phyloP scores from a whole-genome alignment of 2,329 filamentous ascomycete genomes.

The Monilinia vaccinii-corymbosi region DNA sequence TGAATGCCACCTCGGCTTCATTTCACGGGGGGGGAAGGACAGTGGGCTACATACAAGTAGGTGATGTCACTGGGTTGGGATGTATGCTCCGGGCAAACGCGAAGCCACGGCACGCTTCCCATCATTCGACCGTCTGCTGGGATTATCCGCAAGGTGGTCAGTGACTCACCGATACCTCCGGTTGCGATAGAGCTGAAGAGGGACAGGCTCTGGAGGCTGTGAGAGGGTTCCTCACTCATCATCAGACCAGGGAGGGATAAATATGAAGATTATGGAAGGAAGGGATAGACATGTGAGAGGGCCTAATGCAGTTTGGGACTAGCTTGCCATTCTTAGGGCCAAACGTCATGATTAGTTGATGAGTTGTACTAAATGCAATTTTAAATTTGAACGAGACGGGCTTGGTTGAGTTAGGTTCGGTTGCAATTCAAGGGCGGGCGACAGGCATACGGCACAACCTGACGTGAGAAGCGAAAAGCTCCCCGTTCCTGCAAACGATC shows the following conservation, averaged over 20 bases:
- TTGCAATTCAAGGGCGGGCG: not conserved
- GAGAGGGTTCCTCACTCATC: too few species aligned
- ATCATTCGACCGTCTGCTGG: not conserved
- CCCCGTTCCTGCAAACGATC: not conserved
- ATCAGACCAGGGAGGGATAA: too few species aligned
- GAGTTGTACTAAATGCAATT: constrained; percentile 26
- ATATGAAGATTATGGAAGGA: too few species aligned
- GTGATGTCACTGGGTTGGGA: not conserved
- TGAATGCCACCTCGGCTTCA: not conserved
- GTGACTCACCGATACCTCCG: too few species aligned
- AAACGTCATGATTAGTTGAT: constrained; percentile 15
- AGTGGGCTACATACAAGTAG: not conserved
- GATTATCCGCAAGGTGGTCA: too few species aligned
- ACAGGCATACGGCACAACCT: too few species aligned
- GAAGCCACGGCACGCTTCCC: not conserved
- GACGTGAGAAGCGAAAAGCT: too few species aligned
- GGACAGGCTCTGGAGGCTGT: too few species aligned
- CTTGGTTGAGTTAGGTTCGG: not conserved
- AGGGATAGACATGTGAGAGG: too few species aligned
- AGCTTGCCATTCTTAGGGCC: not conserved
- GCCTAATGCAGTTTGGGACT: not conserved
- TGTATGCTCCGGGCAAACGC: not conserved
- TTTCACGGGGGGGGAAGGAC: not conserved
- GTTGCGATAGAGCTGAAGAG: too few species aligned
- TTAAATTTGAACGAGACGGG: constrained; percentile 10